Evolutionary conservation across 1,284 basidiomycete species (phyloP).

Genomic region (Marasmius oreades): DNA sequence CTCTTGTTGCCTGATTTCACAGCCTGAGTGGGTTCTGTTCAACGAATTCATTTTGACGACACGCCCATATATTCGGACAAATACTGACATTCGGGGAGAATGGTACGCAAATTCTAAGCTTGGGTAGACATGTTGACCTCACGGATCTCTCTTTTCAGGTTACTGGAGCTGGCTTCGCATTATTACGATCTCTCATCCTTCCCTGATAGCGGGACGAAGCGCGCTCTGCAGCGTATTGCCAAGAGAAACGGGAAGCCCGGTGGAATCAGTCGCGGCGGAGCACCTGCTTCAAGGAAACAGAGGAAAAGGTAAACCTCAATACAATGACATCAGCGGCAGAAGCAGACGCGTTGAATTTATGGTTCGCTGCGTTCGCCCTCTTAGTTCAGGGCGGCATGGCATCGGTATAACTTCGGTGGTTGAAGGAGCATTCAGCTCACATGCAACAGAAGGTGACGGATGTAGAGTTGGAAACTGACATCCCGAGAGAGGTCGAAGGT

Average conservation of each 20-base stretch:
- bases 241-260: conserved; percentile 22
- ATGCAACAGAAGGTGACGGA: too few species aligned
- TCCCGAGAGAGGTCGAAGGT: too few species aligned
- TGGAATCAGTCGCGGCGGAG: neutral
- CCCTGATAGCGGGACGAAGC: conserved; percentile 73
- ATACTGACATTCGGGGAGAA: conserved; percentile 85
- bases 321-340: too few species aligned
- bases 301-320: too few species aligned
- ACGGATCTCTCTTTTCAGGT: conserved; percentile 42
- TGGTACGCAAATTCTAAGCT: conserved; percentile 53
- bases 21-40: conserved; percentile 96
- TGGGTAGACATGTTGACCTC: neutral
- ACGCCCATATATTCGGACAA: conserved; percentile 85
- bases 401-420: too few species aligned
- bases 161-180: conserved; percentile 75
- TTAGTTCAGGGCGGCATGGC: too few species aligned
- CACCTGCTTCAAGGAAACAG: too few species aligned
- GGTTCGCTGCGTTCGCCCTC: too few species aligned
- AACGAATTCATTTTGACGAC: conserved; percentile 98
- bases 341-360: too few species aligned
- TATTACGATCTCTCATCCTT: conserved; percentile 80
- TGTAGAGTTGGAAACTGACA: too few species aligned
- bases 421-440: too few species aligned
- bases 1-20: conserved; percentile 88
- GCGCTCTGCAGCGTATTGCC: conserved; percentile 50